Evolutionary conservation across 2,329 filamentous ascomycete species (phyloP), one percentile per base, ranked within the genome.

Genomic region (Ophiostoma quercus): DNA sequence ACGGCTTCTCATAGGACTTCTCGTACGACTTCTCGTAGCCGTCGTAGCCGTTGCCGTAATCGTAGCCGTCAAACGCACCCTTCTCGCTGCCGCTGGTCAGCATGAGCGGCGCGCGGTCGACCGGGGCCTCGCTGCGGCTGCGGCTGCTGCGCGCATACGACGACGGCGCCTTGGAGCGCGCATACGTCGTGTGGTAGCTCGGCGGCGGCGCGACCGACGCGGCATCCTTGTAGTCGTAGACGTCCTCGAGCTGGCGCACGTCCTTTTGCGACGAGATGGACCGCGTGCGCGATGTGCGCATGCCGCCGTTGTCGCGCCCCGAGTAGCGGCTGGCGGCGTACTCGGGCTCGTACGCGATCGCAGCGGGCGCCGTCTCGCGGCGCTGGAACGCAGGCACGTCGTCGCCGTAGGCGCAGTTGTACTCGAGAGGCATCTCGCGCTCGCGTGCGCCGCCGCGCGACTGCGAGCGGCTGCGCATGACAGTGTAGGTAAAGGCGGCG

Each of bases 401-500:
- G 65, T 29, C 65, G 19, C 41, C 65, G 65, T 66, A 66, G 65
- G 6, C 12, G 37, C 9, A 37, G 70, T 71, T 25, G 75, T 74
- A 12, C 2, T 83, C 81, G 67, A 79, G 79, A 16, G 62, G 62
- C 22, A 80, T 80, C 67, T 83, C 80, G 32, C 76, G 79, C 7
- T 79, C 22, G 14, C 34, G 34, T 3, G 69, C 29, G 11, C 77
- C 70, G 78, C 68, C 68, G 63, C 76, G 39, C 77, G 80, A 63
- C 78, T 79, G 78, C 16, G 90, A 88, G 39, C 71, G 67, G 67
- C 69, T 69, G 70, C 63, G 83, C 73, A 88, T 84, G 81, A 92
- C 88, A 29, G 87, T 88, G 79, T 95, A 96, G 11, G 91, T 83
- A 29, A 86, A 72, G n/a, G 90, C 90, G 47, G 89, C 91, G 54